A percentile compares a stretch with the other conserved stretches of the same genome.
Conservation (phyloP, 2,329 filamentous ascomycete genomes). For the Sclerotinia glacialis region DNA sequence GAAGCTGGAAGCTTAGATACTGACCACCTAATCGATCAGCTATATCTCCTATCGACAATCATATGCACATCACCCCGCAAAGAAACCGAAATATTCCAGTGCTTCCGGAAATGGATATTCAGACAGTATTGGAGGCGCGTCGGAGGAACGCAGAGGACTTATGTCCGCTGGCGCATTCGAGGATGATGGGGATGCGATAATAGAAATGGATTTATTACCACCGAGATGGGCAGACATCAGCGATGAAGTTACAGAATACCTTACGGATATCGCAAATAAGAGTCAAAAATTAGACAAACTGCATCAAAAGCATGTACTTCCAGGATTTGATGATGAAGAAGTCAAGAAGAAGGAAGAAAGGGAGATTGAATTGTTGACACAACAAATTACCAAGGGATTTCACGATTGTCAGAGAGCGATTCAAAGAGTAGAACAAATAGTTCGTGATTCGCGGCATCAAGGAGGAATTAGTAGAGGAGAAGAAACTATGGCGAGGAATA, state of each 20-base stretch:
- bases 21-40: constrained; percentile 48
- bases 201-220: constrained; percentile 96
- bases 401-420: constrained; percentile 88
- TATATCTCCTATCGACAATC: constrained; percentile 99
- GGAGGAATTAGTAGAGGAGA: constrained; percentile 76
- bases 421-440: constrained; percentile 82
- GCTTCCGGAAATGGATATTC: constrained; percentile 54
- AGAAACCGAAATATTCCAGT: constrained; percentile 67
- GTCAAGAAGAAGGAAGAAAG: constrained; percentile 81
- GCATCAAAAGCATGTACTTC: constrained; percentile 95
- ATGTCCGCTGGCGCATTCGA: constrained; percentile 75
- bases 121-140: constrained; percentile 55
- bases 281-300: constrained; percentile 83
- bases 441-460: constrained; percentile 71
- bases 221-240: constrained; percentile 94
- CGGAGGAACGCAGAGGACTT: constrained; percentile 71
- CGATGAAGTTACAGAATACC: constrained; percentile 83
- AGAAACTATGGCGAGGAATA: constrained; percentile 93
- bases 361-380: constrained; percentile 86
- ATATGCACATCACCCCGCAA: constrained; percentile 89
- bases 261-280: constrained; percentile 77
- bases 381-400: constrained; percentile 84
- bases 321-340: constrained; percentile 94
- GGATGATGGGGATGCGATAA: constrained; percentile 89
- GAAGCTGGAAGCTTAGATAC: constrained; percentile 16